Conservation (phyloP, 192 early-diverging fungal species). For the Coemansia javaensis region DNA sequence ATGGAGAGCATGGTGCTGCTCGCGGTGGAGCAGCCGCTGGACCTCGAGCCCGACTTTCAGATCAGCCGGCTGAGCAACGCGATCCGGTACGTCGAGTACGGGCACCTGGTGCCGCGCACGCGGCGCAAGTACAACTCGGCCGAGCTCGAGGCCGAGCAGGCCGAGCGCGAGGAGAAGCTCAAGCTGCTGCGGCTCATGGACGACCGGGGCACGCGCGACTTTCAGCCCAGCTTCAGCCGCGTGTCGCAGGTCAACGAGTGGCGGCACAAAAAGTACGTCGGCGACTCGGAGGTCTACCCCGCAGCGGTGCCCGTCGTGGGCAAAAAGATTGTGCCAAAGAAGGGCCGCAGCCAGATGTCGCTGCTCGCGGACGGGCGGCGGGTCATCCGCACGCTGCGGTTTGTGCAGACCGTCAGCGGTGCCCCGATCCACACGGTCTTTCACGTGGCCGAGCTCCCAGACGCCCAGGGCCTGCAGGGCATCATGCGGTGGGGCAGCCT, state of each 20-base stretch:
- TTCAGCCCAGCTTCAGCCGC: slow-evolving; percentile 67
- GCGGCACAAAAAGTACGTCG: slow-evolving; percentile 57
- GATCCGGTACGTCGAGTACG: slow-evolving; percentile 54
- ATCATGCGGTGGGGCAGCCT: slow-evolving; percentile 65
- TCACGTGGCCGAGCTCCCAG: slow-evolving; percentile 55
- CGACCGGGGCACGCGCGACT: slow-evolving; percentile 49
- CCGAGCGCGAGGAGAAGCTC: slow-evolving; percentile 62
- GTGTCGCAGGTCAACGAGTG: slow-evolving; percentile 67
- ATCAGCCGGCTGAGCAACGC: slow-evolving; percentile 67
- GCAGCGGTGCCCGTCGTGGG: slow-evolving; percentile 19
- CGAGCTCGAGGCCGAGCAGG: slow-evolving; percentile 63
- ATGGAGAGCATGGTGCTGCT: slow-evolving; percentile 64
- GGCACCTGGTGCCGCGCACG: slow-evolving; percentile 51
- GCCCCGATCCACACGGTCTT: slow-evolving; percentile 61
- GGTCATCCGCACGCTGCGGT: slow-evolving; percentile 67
- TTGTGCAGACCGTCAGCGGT: slow-evolving; percentile 48
- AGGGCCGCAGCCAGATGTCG: slow-evolving; percentile 35
- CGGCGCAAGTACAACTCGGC: slow-evolving; percentile 68
- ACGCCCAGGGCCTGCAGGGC: slow-evolving; percentile 52
- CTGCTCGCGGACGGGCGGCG: slow-evolving; percentile 56
- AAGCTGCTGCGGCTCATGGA: slow-evolving; percentile 70
- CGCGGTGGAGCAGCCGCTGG: slow-evolving; percentile 62
- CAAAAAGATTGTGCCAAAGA: slow-evolving; percentile 34
- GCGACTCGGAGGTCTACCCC: slow-evolving; percentile 50
- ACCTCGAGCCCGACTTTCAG: slow-evolving; percentile 65